These are phyloP conservation scores for Alternaria infectoria DNA, from an alignment of 2,329 filamentous ascomycete genomes.

Conservation along the genomic window DNA sequence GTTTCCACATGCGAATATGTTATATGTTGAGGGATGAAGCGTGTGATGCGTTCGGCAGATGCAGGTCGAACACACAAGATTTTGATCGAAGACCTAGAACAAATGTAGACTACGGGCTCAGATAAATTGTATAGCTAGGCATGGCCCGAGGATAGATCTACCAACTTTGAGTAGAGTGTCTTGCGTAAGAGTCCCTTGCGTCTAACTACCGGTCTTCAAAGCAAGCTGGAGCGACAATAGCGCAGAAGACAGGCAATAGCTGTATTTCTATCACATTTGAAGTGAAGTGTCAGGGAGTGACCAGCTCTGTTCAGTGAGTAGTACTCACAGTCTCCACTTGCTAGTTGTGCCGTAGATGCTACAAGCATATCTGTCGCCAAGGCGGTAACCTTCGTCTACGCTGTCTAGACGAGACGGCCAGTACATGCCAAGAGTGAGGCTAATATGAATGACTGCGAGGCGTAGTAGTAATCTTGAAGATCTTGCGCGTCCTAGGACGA, in stretches of 20 bases:
- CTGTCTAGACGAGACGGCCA: slow-evolving; percentile 11
- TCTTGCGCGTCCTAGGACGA: background rate
- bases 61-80: background rate
- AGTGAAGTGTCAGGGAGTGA: background rate
- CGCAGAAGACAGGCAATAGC: background rate
- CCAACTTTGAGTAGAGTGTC: background rate
- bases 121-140: slow-evolving; percentile 14
- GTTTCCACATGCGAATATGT: slow-evolving; percentile 8
- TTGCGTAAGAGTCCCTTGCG: background rate
- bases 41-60: slow-evolving; percentile 29
- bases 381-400: slow-evolving; percentile 1
- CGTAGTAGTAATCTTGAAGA: background rate
- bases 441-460: slow-evolving; percentile 1
- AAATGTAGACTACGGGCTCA: slow-evolving; percentile 18
- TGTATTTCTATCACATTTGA: background rate
- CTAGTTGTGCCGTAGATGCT: background rate
- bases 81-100: slow-evolving; percentile 21
- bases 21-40: slow-evolving; percentile 16
- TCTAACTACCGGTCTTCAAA: background rate
- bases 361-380: slow-evolving; percentile 7
- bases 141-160: background rate
- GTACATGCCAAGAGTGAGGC: slow-evolving; percentile 11
- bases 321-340: background rate
- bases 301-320: background rate
- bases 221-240: background rate